phyloP scores from a whole-genome alignment of 2,329 filamentous ascomycete species.

The Ceratocystis destructans region DNA sequence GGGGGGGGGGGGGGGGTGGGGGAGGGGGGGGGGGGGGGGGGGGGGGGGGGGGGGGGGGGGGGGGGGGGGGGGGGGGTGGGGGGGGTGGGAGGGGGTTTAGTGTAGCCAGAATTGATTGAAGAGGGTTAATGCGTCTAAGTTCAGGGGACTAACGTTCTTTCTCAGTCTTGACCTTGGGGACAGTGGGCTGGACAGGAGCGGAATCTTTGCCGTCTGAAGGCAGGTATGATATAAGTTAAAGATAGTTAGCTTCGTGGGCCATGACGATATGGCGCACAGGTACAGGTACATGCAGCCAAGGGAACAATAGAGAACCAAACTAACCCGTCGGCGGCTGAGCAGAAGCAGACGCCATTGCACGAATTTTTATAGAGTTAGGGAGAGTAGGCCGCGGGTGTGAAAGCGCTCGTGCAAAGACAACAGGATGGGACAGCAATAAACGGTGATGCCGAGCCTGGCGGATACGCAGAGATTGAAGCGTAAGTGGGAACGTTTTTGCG shows the following conservation, averaged over 20 bases:
- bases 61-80: not conserved
- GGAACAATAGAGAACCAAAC: not conserved
- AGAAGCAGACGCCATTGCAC: conserved; percentile 17
- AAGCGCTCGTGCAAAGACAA: conserved; percentile 7
- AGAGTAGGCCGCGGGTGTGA: not conserved
- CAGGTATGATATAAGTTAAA: not conserved
- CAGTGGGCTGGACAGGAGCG: conserved; percentile 25
- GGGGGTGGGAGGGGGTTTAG: not conserved
- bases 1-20: too few relatives aligned
- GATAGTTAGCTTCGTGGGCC: not conserved
- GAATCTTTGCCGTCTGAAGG: conserved; percentile 22
- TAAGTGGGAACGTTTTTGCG: conserved; percentile 18
- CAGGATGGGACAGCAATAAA: conserved; percentile 1
- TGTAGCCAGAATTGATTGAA: not conserved
- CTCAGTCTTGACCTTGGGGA: conserved; percentile 37
- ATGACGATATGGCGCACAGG: not conserved
- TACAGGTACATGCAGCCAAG: not conserved
- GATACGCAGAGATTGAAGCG: conserved; percentile 17
- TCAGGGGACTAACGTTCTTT: conserved; percentile 31
- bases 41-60: too few relatives aligned
- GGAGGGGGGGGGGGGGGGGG: too few relatives aligned
- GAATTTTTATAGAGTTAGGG: conserved; percentile 2
- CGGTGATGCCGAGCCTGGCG: conserved; percentile 13
- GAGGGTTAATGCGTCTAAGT: not conserved
- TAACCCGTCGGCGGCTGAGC: conserved; percentile 15